Evolutionary conservation across 371 early-diverging fungal genomes (phyloP), one percentile per base, ranked within the genome.

Genomic region (Quaeritorhiza haematococci): DNA sequence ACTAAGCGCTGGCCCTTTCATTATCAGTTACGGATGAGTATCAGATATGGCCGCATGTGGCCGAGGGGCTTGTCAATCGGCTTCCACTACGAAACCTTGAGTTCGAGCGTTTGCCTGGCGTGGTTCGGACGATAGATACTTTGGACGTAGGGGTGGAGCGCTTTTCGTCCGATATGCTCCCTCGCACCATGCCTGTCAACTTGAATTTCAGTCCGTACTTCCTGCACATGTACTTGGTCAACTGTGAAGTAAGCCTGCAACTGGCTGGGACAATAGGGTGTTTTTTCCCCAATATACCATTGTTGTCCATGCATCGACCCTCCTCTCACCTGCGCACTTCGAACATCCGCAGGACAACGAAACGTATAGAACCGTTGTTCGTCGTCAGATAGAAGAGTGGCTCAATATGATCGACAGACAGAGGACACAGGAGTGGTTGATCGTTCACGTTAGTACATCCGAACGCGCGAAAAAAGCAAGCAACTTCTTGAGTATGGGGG

Each of bases 401-500:
- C 71, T 90, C 7, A 84, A 85, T 49, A 67, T 79, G 8, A 84
- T 90, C 17, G 73, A 76, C 13, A 73, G 79, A 19, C 88, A 88
- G 57, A 89, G 88, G 74, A 87, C 86, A 56, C 92, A 93, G 68
- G 94, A 93, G 69, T 94, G 94, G 93, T 64, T 92, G 33, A 85
- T 96, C 53, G 88, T 94, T 3, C 88, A 92, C 68, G 79, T 94
- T 6, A 78, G 86, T 26, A 82, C 38, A 30, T 80, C 83, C n/a
- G 87, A 84, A 35, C 74, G 82, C 1, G 57, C 68, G 2, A 75
- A 76, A 59, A 69, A 79, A 47, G 49, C 28, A 48, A n/a, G 51
- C 17, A 29, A 67, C 1, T 56, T 69, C 49, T 47, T 76, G 2
- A 53, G 49, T 26, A 59, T 62, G 1, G 73, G 71, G 3, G 59